These are phyloP conservation scores for Chalaropsis thielavioides DNA, from an alignment of 2,329 filamentous ascomycete genomes.

Conservation along the genomic window DNA sequence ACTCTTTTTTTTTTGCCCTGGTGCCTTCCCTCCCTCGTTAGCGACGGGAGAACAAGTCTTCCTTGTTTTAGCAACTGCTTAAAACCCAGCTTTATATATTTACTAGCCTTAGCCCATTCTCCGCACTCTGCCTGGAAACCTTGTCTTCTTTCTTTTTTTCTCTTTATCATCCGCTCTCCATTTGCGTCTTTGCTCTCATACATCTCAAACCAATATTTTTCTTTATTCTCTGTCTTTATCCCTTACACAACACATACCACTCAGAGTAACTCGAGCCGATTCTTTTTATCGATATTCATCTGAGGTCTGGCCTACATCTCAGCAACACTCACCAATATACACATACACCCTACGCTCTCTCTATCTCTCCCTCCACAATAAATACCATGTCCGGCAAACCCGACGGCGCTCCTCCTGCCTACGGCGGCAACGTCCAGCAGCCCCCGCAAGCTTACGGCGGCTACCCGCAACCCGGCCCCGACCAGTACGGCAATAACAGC, in stretches of 20 bases:
- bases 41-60: background rate
- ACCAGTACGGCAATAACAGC: slow-evolving; percentile 7
- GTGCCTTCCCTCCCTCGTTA: background rate
- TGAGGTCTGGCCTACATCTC: too few relatives aligned
- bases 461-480: slow-evolving; percentile 25
- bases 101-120: background rate
- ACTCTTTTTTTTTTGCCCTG: background rate
- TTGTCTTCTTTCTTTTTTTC: background rate
- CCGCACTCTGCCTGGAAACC: background rate
- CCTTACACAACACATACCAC: background rate
- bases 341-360: background rate
- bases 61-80: background rate
- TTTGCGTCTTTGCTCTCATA: too few relatives aligned
- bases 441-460: slow-evolving; percentile 34
- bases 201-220: too few relatives aligned
- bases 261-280: background rate
- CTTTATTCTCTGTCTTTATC: background rate
- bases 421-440: slow-evolving; percentile 27
- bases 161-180: background rate
- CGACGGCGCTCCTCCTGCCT: slow-evolving; percentile 32
- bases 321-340: background rate
- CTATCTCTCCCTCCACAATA: background rate
- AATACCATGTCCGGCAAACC: slow-evolving; percentile 10
- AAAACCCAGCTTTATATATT: background rate
- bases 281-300: background rate